A percentile compares a stretch with the other conserved stretches of the same genome.
Evolutionary conservation across 495 filamentous ascomycete species (phyloP).

Genomic region (Penicillium alfredii): DNA sequence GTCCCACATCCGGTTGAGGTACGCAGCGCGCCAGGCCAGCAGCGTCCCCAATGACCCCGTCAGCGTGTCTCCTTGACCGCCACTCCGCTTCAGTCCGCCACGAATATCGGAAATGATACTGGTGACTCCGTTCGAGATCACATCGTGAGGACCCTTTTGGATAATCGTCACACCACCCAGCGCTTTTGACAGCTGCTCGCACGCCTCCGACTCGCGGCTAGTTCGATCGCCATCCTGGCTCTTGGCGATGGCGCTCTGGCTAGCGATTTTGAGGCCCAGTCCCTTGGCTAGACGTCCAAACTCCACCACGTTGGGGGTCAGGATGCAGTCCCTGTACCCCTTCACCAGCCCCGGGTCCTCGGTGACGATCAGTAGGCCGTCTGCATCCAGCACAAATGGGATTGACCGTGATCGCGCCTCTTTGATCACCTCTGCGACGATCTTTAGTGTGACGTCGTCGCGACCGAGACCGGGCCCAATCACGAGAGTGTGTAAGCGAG

Average conservation of each 20-base stretch:
- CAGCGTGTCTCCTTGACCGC: conserved; percentile 93
- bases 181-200: conserved; percentile 65
- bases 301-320: conserved; percentile 93
- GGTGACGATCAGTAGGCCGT: conserved; percentile 74
- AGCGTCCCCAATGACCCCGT: conserved; percentile 86
- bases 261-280: conserved; percentile 52
- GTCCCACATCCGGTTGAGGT: conserved; percentile 80
- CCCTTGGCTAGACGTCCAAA: conserved; percentile 75
- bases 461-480: conserved; percentile 89
- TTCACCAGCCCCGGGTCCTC: conserved; percentile 69
- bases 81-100: conserved; percentile 84
- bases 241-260: conserved; percentile 37
- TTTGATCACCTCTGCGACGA: conserved; percentile 69
- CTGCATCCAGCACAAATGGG: conserved; percentile 87
- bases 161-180: conserved; percentile 86
- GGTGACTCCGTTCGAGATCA: conserved; percentile 73
- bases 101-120: conserved; percentile 66
- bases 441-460: conserved; percentile 84
- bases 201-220: conserved; percentile 48
- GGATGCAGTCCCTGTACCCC: conserved; percentile 76
- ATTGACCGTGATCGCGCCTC: conserved; percentile 68
- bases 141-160: conserved; percentile 82
- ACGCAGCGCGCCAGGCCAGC: conserved; percentile 79
- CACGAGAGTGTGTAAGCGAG: conserved; percentile 85
- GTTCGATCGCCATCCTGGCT: conserved; percentile 37